Evolutionary conservation across 805 yeast species (phyloP).

Genomic region (Wickerhamia fluorescens): DNA sequence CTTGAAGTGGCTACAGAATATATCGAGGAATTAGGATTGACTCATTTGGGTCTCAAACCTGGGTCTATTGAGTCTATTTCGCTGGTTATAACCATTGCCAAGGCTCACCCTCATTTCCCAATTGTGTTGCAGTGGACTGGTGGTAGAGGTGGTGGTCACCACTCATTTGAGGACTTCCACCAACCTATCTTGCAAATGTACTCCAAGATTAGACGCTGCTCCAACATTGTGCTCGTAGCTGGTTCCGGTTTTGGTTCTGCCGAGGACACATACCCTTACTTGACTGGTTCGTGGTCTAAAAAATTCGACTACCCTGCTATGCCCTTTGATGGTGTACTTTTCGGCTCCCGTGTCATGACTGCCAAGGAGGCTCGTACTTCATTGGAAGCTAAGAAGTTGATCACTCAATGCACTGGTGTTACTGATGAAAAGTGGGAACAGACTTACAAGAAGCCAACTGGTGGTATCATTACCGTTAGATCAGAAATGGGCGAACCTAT

Average conservation of each 20-base stretch:
- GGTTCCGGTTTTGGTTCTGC: constrained; percentile 99
- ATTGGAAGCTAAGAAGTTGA: constrained; percentile 87
- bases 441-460: constrained; percentile 91
- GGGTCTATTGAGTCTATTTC: constrained; percentile 92
- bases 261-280: constrained; percentile 94
- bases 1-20: constrained; percentile 95
- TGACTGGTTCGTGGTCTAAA: constrained; percentile 95
- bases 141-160: constrained; percentile 99
- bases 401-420: constrained; percentile 87
- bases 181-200: constrained; percentile 96
- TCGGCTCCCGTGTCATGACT: constrained; percentile 96
- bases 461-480: constrained; percentile 93
- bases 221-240: constrained; percentile 85
- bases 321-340: constrained; percentile 97
- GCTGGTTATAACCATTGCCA: constrained; percentile 84
- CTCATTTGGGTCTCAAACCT: constrained; percentile 94
- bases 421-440: constrained; percentile 85
- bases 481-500: constrained; percentile 99
- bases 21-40: constrained; percentile 83
- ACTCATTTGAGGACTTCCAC: constrained; percentile 98
- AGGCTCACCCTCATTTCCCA: constrained; percentile 94
- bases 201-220: constrained; percentile 83
- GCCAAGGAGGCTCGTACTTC: constrained; percentile 96
- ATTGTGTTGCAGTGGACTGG: constrained; percentile 99
- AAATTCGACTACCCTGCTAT: constrained; percentile 87